These are phyloP conservation scores for Arthrobotrys conoides DNA, from an alignment of 2,329 filamentous ascomycete genomes.

Conservation along the genomic window DNA sequence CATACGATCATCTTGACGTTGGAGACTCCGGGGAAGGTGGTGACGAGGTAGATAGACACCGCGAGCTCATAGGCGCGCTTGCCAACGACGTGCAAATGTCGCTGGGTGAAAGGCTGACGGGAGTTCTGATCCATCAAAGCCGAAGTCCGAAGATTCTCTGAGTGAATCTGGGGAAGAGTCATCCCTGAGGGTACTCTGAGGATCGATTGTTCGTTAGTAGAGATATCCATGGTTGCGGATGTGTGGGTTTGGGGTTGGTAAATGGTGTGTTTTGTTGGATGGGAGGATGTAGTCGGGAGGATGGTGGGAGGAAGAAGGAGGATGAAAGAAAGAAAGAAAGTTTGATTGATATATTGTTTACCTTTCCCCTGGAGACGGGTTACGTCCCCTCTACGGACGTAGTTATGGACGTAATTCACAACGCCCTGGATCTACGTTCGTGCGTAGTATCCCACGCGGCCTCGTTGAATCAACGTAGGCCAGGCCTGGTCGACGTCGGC, in stretches of 20 bases:
- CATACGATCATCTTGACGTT: slow-evolving; percentile 1
- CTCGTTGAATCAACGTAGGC: too few species aligned
- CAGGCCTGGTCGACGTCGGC: too few species aligned
- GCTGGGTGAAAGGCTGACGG: slow-evolving; percentile 18
- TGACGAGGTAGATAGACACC: slow-evolving; percentile 14
- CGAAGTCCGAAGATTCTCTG: slow-evolving; percentile 36
- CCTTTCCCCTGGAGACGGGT: too few species aligned
- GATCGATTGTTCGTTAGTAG: neutral
- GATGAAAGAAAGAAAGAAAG: too few species aligned
- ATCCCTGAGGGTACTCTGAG: slow-evolving; percentile 10
- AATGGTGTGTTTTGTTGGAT: too few species aligned
- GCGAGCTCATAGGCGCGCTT: slow-evolving; percentile 34
- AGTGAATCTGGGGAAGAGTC: slow-evolving; percentile 22
- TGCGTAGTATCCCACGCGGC: too few species aligned
- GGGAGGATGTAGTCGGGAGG: too few species aligned
- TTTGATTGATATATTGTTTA: too few species aligned
- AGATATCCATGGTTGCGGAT: neutral
- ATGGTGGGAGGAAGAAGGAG: neutral
- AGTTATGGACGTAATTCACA: neutral
- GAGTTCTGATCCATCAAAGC: slow-evolving; percentile 37
- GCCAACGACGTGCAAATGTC: slow-evolving; percentile 37
- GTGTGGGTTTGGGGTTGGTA: neutral
- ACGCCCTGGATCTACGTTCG: too few species aligned
- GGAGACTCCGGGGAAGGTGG: slow-evolving; percentile 1
- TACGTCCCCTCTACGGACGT: neutral